A percentile compares a stretch with the other conserved stretches of the same genome.
phyloP scores from a whole-genome alignment of 1,139 yeast species.

The Sugiyamaella neomexicana region DNA sequence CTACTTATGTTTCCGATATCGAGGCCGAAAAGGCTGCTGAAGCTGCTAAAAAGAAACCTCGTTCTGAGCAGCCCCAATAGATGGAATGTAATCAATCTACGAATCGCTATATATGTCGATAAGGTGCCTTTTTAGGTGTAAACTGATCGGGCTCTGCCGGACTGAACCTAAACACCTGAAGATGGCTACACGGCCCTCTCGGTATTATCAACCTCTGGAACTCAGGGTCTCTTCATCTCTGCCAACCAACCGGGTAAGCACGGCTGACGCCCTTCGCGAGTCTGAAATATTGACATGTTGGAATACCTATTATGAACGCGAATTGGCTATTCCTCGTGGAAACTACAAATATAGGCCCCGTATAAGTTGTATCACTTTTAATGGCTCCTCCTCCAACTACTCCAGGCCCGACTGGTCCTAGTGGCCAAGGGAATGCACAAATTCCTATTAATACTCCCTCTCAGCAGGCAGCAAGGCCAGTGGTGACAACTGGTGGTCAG shows the following conservation, averaged over 20 bases:
- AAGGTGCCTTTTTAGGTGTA: too few relatives aligned
- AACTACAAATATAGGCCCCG: too few relatives aligned
- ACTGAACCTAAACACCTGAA: too few relatives aligned
- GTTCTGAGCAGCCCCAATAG: conserved; percentile 17
- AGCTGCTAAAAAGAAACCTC: conserved; percentile 66
- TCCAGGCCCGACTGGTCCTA: conserved; percentile 8
- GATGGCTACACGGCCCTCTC: not conserved
- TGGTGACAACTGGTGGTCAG: conserved; percentile 1
- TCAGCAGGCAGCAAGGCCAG: conserved; percentile 4
- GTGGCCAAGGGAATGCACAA: conserved; percentile 5
- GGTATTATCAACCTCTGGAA: not conserved
- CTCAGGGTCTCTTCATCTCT: conserved; percentile 4
- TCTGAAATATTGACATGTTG: not conserved
- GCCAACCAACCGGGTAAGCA: not conserved
- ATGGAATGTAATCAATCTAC: too few relatives aligned
- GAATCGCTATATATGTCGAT: too few relatives aligned
- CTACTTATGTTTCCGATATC: conserved; percentile 72
- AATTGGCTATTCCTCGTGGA: too few relatives aligned
- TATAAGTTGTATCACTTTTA: too few relatives aligned
- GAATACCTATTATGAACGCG: not conserved
- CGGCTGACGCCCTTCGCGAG: not conserved
- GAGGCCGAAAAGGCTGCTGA: conserved; percentile 92
- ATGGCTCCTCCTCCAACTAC: conserved; percentile 7
- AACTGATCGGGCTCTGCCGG: too few relatives aligned
- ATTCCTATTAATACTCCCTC: conserved; percentile 3